A percentile compares a stretch with the other conserved stretches of the same genome.
These are phyloP conservation scores for Chlorokybus atmophyticus DNA, from an alignment of 139 green algal genomes.

Conservation along the genomic window DNA sequence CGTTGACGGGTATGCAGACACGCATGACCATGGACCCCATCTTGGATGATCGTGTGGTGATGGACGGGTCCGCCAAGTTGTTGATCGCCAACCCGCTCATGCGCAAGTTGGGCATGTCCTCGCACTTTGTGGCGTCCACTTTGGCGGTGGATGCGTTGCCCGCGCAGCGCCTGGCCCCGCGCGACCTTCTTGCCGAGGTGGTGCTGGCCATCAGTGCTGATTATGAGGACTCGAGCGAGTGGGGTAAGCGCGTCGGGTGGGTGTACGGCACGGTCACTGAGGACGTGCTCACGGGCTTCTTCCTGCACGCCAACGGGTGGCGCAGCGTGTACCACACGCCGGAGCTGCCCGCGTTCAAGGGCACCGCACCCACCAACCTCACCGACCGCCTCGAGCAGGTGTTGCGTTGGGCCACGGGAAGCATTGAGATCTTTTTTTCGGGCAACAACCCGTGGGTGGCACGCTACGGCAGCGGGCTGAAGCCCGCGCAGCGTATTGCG, in stretches of 20 bases:
- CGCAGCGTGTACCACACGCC: slow-evolving; percentile 22
- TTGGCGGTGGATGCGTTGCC: too few species aligned
- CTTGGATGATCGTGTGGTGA: too few species aligned
- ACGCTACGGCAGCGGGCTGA: slow-evolving; percentile 6
- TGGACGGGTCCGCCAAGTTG: too few species aligned
- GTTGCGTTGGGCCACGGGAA: slow-evolving; percentile 15
- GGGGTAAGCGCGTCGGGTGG: slow-evolving; percentile 19
- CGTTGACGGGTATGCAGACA: too few species aligned
- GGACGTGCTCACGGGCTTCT: slow-evolving; percentile 22
- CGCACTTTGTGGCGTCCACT: too few species aligned
- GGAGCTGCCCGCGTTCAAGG: slow-evolving; percentile 22
- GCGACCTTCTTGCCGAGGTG: slow-evolving; percentile 17
- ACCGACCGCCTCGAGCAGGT: slow-evolving; percentile 20
- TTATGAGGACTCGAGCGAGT: slow-evolving; percentile 29
- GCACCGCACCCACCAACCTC: slow-evolving; percentile 20
- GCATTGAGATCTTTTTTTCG: slow-evolving; percentile 22
- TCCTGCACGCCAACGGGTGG: slow-evolving; percentile 18
- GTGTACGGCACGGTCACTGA: slow-evolving; percentile 27
- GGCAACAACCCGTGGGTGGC: slow-evolving; percentile 5
- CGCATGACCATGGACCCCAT: too few species aligned
- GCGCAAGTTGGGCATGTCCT: too few species aligned
- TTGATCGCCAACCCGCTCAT: too few species aligned
- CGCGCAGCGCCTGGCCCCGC: neutral
- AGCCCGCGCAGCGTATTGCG: slow-evolving; percentile 16
- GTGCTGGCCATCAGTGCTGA: slow-evolving; percentile 21